A percentile compares a stretch with the other conserved stretches of the same genome.
phyloP scores from a whole-genome alignment of 192 early-diverging fungal species.

The Radiomyces spectabilis region DNA sequence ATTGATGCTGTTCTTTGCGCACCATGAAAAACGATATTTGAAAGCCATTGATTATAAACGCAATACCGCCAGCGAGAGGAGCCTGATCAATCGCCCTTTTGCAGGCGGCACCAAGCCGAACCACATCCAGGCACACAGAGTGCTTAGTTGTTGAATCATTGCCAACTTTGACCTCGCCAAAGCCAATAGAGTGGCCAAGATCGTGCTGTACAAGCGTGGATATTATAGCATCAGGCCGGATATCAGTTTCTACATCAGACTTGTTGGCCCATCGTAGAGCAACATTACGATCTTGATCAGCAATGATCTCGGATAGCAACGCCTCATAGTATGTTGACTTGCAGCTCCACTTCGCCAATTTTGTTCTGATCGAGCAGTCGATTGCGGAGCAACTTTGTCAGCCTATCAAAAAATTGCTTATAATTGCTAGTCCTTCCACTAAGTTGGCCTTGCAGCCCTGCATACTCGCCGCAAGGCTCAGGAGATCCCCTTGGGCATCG shows the following conservation, averaged over 20 bases:
- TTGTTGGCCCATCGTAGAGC: slow-evolving; percentile 5
- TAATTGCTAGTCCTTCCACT: background rate
- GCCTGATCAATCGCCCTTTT: background rate
- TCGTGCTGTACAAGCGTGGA: slow-evolving; percentile 11
- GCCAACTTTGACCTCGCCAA: slow-evolving; percentile 19
- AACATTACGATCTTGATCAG: background rate
- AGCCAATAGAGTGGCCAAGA: slow-evolving; percentile 9
- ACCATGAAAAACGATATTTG: background rate
- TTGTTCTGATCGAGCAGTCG: background rate
- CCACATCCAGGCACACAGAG: slow-evolving; percentile 9
- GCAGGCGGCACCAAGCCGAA: background rate
- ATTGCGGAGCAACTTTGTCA: background rate
- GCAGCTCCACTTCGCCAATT: slow-evolving; percentile 3
- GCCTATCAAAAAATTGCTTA: background rate
- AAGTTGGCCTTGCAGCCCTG: background rate
- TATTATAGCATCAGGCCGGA: slow-evolving; percentile 13
- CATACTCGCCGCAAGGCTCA: background rate
- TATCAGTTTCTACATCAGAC: background rate
- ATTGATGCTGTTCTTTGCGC: background rate
- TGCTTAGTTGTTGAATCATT: slow-evolving; percentile 9
- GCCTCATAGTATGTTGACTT: slow-evolving; percentile 2
- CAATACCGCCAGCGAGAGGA: background rate
- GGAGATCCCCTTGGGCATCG: background rate
- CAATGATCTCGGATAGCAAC: background rate
- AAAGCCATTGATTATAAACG: background rate